A percentile compares a stretch with the other conserved stretches of the same genome.
Conservation (phyloP, 176 grass and related monocot genomes). For the Olyra latifolia region DNA sequence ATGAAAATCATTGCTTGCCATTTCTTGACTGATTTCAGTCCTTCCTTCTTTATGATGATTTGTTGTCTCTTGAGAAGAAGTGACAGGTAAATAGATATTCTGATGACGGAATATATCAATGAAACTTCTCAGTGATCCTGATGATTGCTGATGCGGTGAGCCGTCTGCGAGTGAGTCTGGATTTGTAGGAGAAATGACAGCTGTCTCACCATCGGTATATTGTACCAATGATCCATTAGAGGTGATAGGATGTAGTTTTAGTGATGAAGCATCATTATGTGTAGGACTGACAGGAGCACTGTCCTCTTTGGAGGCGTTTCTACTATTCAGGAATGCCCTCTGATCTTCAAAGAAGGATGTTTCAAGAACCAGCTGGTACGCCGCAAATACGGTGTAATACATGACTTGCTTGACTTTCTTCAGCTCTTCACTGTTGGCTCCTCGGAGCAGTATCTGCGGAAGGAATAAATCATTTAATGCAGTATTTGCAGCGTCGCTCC, state of each 20-base stretch:
- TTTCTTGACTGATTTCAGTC: slow-evolving; percentile 31
- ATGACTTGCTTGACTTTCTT: slow-evolving; percentile 88
- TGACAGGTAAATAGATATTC: slow-evolving; percentile 55
- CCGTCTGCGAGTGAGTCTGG: background rate
- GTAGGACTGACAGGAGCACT: slow-evolving; percentile 2
- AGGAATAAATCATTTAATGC: background rate
- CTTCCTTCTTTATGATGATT: slow-evolving; percentile 41
- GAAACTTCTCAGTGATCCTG: slow-evolving; percentile 34
- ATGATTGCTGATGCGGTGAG: background rate
- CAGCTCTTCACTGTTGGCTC: slow-evolving; percentile 67
- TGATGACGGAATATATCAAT: slow-evolving; percentile 29
- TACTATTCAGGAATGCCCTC: slow-evolving; percentile 60
- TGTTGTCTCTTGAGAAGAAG: slow-evolving; percentile 46
- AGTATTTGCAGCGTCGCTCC: too few species aligned
- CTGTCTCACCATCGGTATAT: background rate
- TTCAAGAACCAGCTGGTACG: slow-evolving; percentile 87
- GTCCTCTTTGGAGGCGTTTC: slow-evolving; percentile 32
- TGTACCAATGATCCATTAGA: background rate
- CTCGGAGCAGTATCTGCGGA: slow-evolving; percentile 79
- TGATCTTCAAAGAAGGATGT: slow-evolving; percentile 95
- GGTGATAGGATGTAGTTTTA: slow-evolving; percentile 26
- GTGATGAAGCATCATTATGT: slow-evolving; percentile 37
- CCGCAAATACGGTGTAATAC: slow-evolving; percentile 91
- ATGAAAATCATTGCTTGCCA: background rate
- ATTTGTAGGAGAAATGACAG: background rate